phyloP scores from a whole-genome alignment of 73 alveolate species.

The Uronychia binucleata region DNA sequence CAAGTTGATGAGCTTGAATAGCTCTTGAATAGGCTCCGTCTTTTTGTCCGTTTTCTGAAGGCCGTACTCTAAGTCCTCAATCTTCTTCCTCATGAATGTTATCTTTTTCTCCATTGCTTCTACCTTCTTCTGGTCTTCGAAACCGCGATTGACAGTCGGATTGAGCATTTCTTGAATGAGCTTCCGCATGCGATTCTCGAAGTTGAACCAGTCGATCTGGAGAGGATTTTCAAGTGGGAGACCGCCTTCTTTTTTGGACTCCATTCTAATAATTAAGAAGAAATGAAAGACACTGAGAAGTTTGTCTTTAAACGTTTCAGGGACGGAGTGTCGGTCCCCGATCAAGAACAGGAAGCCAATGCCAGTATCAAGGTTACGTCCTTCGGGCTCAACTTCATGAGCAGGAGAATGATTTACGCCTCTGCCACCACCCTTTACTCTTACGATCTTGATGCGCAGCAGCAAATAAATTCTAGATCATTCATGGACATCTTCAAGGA shows the following conservation, averaged over 20 bases:
- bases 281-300: not conserved
- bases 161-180: constrained; percentile 39
- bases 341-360: not conserved
- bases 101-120: not conserved
- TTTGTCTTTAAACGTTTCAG: not conserved
- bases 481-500: constrained; percentile 29
- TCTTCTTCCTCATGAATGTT: not conserved
- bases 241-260: too few relatives aligned
- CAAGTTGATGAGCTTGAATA: not conserved
- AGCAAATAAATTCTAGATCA: not conserved
- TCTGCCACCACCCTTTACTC: not conserved
- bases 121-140: constrained; percentile 41
- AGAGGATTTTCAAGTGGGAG: not conserved
- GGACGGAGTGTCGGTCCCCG: not conserved
- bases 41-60: not conserved
- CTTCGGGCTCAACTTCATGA: not conserved
- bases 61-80: not conserved
- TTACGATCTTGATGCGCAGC: not conserved
- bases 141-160: constrained; percentile 19
- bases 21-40: constrained; percentile 1
- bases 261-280: not conserved
- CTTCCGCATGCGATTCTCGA: constrained; percentile 56
- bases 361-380: not conserved
- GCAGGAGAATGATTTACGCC: not conserved
- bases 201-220: constrained; percentile 50